Evolutionary conservation across 805 yeast genomes (phyloP), one percentile per base, ranked within the genome.

Genomic region (Saccharomycopsis sp.): DNA sequence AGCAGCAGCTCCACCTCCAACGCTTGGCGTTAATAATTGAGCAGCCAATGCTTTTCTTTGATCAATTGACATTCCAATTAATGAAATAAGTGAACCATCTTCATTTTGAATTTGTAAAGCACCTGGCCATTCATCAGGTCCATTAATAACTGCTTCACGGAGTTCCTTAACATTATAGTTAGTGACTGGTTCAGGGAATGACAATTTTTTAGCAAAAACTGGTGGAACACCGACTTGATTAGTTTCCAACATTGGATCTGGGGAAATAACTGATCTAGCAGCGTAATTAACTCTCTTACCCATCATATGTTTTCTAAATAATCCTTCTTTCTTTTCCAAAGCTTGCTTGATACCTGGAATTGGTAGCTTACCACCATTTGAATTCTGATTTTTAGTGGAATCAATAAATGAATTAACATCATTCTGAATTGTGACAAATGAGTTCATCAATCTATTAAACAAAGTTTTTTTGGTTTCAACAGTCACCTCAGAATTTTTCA

Each of bases 261-360:
- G 97, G 4, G 97, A 89, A 66, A 93, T 93, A 57, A 93, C 99
- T 7, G 98, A 90, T 68, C 99, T 87, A 41, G 98, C 98, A 43
- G 97, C 96, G 59, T 86, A 90, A 64, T 93, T 94, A 49, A 93
- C 99, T 72, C 99, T 88, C 73, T 93, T 93, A 62, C 99, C 99
- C 99, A 93, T 93, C 98, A 93, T 93, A 61, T 93, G 96, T 63
- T 90, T 93, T 71, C 99, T 79, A 73, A 93, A 93, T 53, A 90
- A 72, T 62, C 99, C 99, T 67, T 93, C 99, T 63, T 93, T 93
- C 79, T 93, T 90, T 66, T 93, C 99, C 59, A 93, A 72, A 8
- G 96, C 95, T 71, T 93, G 98, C 63, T 93, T 93, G 58, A 93
- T 79, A 70, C 99, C 99, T 2, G 99, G 99, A 32, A 77, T 75